Evolutionary conservation across 2,329 filamentous ascomycete species (phyloP).

Genomic region (Diaporthe sp.): DNA sequence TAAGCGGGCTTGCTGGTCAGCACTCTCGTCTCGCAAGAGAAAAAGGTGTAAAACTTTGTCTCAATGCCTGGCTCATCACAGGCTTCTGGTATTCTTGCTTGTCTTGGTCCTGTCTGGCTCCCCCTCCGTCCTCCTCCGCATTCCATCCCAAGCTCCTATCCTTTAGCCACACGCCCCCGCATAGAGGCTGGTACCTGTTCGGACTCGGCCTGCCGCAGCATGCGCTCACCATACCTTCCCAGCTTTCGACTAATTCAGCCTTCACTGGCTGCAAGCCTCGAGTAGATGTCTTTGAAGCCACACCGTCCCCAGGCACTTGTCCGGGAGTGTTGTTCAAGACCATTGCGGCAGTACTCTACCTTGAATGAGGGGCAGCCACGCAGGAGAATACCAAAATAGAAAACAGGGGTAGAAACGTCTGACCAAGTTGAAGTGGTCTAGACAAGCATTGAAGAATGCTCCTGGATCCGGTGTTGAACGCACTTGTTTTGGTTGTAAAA

Average conservation of each 20-base stretch:
- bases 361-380: background rate
- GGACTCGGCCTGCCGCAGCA: background rate
- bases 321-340: constrained; percentile 9
- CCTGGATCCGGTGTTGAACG: constrained; percentile 83
- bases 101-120: constrained; percentile 1
- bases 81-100: constrained; percentile 8
- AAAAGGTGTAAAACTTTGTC: background rate
- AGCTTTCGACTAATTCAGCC: background rate
- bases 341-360: constrained; percentile 19
- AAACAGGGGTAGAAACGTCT: constrained; percentile 55
- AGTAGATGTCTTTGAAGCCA: constrained; percentile 2
- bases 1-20: background rate
- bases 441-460: constrained; percentile 60
- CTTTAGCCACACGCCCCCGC: background rate
- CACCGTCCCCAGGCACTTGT: constrained; percentile 35
- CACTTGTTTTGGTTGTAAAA: constrained; percentile 87
- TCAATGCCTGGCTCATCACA: constrained; percentile 2
- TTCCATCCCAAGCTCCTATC: background rate
- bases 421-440: constrained; percentile 78
- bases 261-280: background rate
- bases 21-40: background rate
- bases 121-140: background rate
- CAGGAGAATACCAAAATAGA: constrained; percentile 38
- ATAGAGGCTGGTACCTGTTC: background rate
- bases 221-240: background rate